A percentile compares a stretch with the other conserved stretches of the same genome.
phyloP scores from a whole-genome alignment of 2,329 filamentous ascomycete genomes.

The Capronia coronata region DNA sequence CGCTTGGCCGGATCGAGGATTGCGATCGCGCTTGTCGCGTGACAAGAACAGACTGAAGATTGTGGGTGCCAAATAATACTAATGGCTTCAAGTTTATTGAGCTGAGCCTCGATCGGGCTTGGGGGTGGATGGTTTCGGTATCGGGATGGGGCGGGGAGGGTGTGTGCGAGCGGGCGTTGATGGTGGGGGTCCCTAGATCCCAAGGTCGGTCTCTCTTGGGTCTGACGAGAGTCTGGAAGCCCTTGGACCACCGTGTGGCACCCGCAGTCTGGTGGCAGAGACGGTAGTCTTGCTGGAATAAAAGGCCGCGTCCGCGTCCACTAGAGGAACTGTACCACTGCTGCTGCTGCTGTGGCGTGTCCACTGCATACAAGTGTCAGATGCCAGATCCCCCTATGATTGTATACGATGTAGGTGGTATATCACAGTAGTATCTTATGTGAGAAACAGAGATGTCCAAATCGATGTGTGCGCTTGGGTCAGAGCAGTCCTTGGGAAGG shows the following conservation, averaged over 20 bases:
- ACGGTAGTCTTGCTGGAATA: background rate
- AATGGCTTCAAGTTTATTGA: no score
- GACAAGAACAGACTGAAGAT: slow-evolving; percentile 1
- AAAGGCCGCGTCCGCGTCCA: no score
- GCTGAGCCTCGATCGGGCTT: background rate
- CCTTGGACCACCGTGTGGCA: background rate
- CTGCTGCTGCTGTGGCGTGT: background rate
- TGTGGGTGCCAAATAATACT: background rate
- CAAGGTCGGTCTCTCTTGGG: no score
- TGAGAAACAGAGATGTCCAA: background rate
- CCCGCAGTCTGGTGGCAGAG: background rate
- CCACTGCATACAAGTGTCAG: background rate
- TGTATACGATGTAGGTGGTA: background rate
- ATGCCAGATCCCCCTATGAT: background rate
- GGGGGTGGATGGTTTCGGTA: background rate
- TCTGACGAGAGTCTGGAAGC: background rate
- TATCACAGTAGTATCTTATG: background rate
- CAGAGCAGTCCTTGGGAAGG: background rate
- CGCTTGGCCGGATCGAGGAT: background rate
- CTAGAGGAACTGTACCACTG: background rate
- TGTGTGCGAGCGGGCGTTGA: background rate
- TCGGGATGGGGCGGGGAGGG: background rate
- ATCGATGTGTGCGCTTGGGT: background rate
- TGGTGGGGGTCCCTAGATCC: background rate
- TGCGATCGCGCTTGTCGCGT: slow-evolving; percentile 8